phyloP scores from a whole-genome alignment of 208 protist genomes.

The Phytomonas sp. region DNA sequence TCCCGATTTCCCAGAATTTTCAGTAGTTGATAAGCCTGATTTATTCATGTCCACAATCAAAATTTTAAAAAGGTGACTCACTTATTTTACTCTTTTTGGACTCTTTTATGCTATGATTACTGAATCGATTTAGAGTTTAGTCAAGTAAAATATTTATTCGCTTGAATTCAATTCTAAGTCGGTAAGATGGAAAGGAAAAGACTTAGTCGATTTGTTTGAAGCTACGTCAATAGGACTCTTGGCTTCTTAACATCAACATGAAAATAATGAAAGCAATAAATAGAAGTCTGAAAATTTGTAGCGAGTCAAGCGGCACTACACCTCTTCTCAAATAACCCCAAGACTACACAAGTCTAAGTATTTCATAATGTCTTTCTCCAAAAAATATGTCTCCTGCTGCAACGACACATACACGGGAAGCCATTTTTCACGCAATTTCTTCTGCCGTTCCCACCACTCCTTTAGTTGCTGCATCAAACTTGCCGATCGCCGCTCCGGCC shows the following conservation, averaged over 20 bases:
- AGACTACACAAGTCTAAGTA: slow-evolving; percentile 1
- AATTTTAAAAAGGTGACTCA: slow-evolving; percentile 1
- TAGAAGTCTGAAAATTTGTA: neutral
- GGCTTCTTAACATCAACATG: neutral
- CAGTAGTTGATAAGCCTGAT: slow-evolving; percentile 4
- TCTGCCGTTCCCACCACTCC: neutral
- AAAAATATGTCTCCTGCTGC: neutral
- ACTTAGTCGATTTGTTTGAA: neutral
- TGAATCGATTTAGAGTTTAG: neutral
- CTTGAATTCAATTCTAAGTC: neutral
- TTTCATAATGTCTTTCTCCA: neutral
- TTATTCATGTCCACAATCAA: neutral
- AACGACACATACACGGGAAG: neutral
- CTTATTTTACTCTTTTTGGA: neutral
- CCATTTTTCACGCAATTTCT: neutral
- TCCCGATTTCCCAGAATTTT: neutral
- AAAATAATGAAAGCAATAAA: neutral
- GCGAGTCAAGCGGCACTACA: neutral
- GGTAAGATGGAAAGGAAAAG: neutral
- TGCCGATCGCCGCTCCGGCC: neutral
- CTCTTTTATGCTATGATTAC: neutral
- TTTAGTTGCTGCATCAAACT: slow-evolving; percentile 3
- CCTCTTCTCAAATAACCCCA: neutral
- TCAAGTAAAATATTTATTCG: neutral
- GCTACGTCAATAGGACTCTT: neutral